phyloP scores from a whole-genome alignment of 2,329 filamentous ascomycete genomes.

The Penicillium griseofulvum region DNA sequence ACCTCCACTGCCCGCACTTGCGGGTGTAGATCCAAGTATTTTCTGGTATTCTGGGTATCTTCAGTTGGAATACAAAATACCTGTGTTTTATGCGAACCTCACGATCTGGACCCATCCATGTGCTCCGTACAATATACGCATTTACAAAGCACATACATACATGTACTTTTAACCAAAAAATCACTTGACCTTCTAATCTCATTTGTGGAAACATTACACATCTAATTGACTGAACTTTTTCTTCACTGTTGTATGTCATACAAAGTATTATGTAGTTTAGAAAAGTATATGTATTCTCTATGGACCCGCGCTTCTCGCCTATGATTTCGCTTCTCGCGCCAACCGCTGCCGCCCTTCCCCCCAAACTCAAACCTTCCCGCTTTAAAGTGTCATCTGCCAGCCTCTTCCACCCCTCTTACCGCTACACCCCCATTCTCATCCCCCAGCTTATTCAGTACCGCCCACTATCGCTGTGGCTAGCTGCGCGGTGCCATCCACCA shows the following conservation, averaged over 20 bases:
- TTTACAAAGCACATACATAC: not conserved
- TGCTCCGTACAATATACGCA: not conserved
- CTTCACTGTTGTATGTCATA: not conserved
- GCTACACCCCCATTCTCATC: constrained; percentile 6
- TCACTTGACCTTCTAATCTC: not conserved
- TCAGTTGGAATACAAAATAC: not conserved
- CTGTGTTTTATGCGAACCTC: not conserved
- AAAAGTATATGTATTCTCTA: not conserved
- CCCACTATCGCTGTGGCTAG: constrained; percentile 19
- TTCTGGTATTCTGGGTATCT: not conserved
- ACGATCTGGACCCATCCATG: not conserved
- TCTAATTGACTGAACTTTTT: not conserved
- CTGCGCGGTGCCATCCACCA: constrained; percentile 25
- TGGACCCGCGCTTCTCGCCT: constrained; percentile 23
- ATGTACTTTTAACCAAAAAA: not conserved
- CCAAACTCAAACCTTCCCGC: constrained; percentile 23
- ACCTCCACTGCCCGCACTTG: constrained; percentile 4
- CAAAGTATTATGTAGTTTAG: not conserved
- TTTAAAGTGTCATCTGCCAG: constrained; percentile 20
- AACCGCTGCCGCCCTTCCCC: constrained; percentile 32
- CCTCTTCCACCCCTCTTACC: constrained; percentile 19
- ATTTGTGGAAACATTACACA: not conserved
- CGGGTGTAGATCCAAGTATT: constrained; percentile 14
- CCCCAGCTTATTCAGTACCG: constrained; percentile 3
- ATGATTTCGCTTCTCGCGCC: constrained; percentile 36